Percentiles rank a stretch among this genome's conserved stretches.
Conservation (phyloP, 2,329 filamentous ascomycete species). For the Trichoderma simmonsii region DNA sequence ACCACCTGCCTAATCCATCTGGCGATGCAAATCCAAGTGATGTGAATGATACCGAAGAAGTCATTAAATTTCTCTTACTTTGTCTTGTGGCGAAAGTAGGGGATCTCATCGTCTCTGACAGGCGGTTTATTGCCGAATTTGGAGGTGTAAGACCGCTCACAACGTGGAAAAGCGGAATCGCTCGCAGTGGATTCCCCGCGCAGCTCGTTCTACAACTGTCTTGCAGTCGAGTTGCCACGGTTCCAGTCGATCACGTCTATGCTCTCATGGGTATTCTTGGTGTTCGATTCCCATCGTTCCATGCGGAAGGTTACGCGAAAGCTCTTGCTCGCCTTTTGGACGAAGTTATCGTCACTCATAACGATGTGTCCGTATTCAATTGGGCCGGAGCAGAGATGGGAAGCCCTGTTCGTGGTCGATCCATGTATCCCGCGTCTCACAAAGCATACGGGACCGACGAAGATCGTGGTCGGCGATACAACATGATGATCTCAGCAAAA, state of each 20-base stretch:
- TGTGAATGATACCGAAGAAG: neutral
- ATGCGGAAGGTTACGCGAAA: slow-evolving; percentile 8
- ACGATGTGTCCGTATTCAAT: slow-evolving; percentile 14
- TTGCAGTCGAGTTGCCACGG: neutral
- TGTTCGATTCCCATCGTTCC: slow-evolving; percentile 12
- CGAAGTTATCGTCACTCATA: slow-evolving; percentile 1
- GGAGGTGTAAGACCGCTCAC: neutral
- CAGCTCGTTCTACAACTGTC: neutral
- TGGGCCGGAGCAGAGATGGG: slow-evolving; percentile 15
- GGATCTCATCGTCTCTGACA: neutral
- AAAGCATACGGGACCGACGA: neutral
- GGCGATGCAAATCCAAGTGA: neutral
- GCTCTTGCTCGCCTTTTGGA: slow-evolving; percentile 14
- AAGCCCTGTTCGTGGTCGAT: slow-evolving; percentile 11
- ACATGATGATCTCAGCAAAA: neutral
- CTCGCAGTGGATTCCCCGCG: neutral
- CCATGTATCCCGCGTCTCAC: slow-evolving; percentile 15
- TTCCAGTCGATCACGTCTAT: neutral
- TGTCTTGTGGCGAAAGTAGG: neutral
- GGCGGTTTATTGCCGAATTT: neutral
- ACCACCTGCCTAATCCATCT: neutral
- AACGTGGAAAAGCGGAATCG: neutral
- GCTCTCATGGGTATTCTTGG: slow-evolving; percentile 14
- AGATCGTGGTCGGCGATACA: neutral
- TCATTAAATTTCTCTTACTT: neutral